Evolutionary conservation across 371 early-diverging fungal species (phyloP), one percentile per base, ranked within the genome.

Genomic region (Phascolomyces articulosus): DNA sequence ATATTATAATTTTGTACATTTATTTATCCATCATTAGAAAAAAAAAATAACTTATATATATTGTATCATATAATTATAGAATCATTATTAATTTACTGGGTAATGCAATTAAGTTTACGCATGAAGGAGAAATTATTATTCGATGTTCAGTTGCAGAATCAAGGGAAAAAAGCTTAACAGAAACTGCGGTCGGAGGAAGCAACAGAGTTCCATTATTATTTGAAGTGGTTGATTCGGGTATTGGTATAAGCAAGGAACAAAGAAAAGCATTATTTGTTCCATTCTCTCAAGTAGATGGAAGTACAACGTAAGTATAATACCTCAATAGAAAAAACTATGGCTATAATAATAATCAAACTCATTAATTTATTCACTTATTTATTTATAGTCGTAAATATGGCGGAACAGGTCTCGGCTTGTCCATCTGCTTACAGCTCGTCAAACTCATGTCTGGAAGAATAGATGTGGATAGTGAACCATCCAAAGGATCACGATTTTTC

Each of bases 381-480:
- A 13, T 6, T 24, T 64, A 2, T 59, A 78, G 74, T 9, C 84
- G 86, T 29, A 85, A 80, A 65, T 87, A 84, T 65, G 87, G 87
- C 40, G 89, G 89, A 7, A 87, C 87, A 2, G 89, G 89, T 6
- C 67, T 89, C 16, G 89, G 89, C 0, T 69, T 89, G 3, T 79
- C 83, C 18, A 87, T 89, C 41, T 84, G 84, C 60, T 69, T 81
- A n/a, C 80, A 83, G 51, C 58, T 89, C 18, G 84, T 85, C 8
- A 63, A 80, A 4, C 71, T 84, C 4, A 85, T 87, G 88, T 66
- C 80, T 40, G 89, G 89, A 27, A 67, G 67, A 16, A 80, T 87
- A 23, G 70, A 73, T n/a, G 88, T 87, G 0, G 70, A 76, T 0
- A 84, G 85, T 10, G 76, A 72, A n/a, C 83, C 82, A 41, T 85